phyloP scores from a whole-genome alignment of 2,329 filamentous ascomycete genomes.

The Gliomastix tumulicola region DNA sequence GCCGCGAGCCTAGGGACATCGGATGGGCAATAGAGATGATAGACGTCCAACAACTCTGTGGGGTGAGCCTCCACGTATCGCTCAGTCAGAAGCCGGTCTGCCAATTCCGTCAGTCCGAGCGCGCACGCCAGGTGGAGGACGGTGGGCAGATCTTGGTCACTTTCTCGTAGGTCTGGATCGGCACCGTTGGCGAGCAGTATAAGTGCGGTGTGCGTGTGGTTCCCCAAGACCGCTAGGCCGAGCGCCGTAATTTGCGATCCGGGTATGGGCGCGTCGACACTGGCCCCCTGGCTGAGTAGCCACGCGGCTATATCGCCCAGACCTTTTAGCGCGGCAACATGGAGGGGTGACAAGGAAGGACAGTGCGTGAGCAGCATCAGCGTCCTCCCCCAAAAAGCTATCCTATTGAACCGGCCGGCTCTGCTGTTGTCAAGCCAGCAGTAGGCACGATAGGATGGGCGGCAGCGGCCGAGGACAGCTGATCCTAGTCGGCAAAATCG shows the following conservation, averaged over 20 bases:
- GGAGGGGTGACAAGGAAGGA: background rate
- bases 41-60: background rate
- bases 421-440: too few relatives aligned
- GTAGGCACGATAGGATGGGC: too few relatives aligned
- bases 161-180: background rate
- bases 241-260: background rate
- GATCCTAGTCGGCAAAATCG: too few relatives aligned
- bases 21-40: background rate
- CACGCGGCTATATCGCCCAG: background rate
- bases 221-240: background rate
- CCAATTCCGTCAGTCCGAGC: background rate
- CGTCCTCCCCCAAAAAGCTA: background rate
- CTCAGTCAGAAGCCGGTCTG: background rate
- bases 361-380: background rate
- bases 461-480: too few relatives aligned
- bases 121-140: background rate
- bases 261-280: background rate
- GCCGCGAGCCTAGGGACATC: background rate
- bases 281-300: background rate
- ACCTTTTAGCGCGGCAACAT: background rate
- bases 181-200: background rate
- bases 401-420: background rate
- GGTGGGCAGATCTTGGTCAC: background rate
- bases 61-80: background rate
- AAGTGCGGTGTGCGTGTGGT: background rate